Percentiles rank a stretch among this genome's conserved stretches.
Conservation (phyloP, 352 stramenopile genomes). For the Phytophthora constricta region DNA sequence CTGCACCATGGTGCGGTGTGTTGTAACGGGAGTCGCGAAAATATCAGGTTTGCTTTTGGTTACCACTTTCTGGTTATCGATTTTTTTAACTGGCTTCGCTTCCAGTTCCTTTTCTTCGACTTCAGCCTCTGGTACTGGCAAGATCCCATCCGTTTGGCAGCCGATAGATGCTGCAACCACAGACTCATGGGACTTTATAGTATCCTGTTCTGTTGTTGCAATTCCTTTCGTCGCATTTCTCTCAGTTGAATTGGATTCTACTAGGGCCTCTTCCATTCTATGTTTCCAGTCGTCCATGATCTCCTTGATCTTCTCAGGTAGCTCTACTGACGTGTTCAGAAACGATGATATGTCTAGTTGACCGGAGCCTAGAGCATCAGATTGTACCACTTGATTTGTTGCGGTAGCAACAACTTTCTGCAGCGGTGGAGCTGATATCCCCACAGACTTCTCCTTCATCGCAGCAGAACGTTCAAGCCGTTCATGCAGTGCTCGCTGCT, state of each 20-base stretch:
- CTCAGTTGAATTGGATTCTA: not conserved
- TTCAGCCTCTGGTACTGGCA: not conserved
- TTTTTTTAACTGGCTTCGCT: not conserved
- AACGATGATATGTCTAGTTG: constrained; percentile 58
- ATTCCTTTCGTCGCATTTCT: not conserved
- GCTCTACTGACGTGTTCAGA: constrained; percentile 60
- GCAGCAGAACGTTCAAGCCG: constrained; percentile 40
- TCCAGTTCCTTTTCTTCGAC: not conserved
- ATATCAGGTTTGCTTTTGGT: too few relatives aligned
- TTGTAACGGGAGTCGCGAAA: not conserved
- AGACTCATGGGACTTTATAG: not conserved
- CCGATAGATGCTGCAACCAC: not conserved
- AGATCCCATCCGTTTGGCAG: not conserved
- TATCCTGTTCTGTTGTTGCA: not conserved
- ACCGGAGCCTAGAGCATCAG: not conserved
- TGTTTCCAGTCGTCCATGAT: constrained; percentile 73
- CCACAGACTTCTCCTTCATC: not conserved
- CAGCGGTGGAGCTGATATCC: not conserved
- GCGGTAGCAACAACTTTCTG: not conserved
- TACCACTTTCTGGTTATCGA: not conserved
- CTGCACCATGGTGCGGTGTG: not conserved
- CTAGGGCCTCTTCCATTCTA: constrained; percentile 54
- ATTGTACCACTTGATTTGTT: not conserved
- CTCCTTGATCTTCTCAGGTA: constrained; percentile 60
- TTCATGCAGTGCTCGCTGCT: constrained; percentile 58